Evolutionary conservation across 1,284 basidiomycete genomes (phyloP), one percentile per base, ranked within the genome.

Genomic region (Naganishia albida): DNA sequence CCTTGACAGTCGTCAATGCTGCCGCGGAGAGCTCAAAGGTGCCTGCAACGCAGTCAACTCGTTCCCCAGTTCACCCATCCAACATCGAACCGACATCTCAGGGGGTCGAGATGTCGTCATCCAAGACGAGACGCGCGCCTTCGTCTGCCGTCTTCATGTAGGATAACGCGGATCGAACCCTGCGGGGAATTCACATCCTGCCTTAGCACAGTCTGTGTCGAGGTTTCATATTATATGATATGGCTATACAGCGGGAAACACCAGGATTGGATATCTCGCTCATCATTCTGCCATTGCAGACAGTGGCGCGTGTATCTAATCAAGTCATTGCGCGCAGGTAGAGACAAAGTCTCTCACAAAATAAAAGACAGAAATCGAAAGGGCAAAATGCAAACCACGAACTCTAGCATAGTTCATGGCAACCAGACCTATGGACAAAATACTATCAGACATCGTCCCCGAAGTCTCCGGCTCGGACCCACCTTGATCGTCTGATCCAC

Each of bases 401-500:
- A 34, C 34, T 34, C 34, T 53, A 7, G 20, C n/a, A n/a, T 3
- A 54, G 16, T 20, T 43, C 42, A 60, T 30, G 56, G 56, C 23
- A 60, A 20, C 56, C 56, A 60, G 20, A 60, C 48, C 56, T 60
- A 23, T 1, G 0, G 18, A 7, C 28, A 20, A 1, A 7, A 30
- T 2, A 7, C 18, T 3, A 40, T 53, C 15, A 39, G 51, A 7
- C 20, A 48, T 20, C 3, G 20, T 12, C 38, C 6, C 4, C 16
- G n/a, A 18, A 6, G 13, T 38, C 38, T 7, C 30, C 46, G 10
- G 23, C n/a, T 25, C 12, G 26, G 7, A 69, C 76, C 68, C 70
- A 81, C 77, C 72, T 80, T 82, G 70, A 82, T 73, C 18, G 78
- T 80, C 78, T 90, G 87, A 76, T 92, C 90, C 25, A 90, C 87